Evolutionary conservation across 371 early-diverging fungal genomes (phyloP), one percentile per base, ranked within the genome.

Genomic region (Rhizopus delemar): DNA sequence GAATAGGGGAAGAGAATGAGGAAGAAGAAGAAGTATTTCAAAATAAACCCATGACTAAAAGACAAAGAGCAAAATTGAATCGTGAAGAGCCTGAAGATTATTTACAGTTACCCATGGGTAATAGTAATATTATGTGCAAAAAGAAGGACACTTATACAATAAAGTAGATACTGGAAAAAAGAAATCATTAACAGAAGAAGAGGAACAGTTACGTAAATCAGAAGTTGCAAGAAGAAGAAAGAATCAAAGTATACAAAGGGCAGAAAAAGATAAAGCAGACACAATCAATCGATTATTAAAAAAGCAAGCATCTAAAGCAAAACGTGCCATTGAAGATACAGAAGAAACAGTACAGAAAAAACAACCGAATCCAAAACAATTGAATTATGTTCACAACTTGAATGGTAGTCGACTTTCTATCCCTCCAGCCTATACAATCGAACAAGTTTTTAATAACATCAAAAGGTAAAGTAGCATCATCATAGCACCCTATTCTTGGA

Each of bases 251-350:
- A 79, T 85, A 41, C 89, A 90, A 68, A 77, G 88, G 34, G 89
- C 89, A 8, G 90, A 90, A 64, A 88, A 88, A 62, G 85, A 88
- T 50, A 89, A 90, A 65, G 80, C 81, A 71, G 90, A 90, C 49
- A 90, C 90, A 0, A 89, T 90, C 65, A 89, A 88, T 60, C 76
- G 88, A 41, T 65, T 90, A 32, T 69, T 90, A 49, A 90, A 90
- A 64, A 90, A 90, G 57, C 90, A 90, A 62, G 85, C 90, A 11
- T 82, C 84, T 29, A 90, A 90, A 59, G 84, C 86, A 31, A 82
- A 83, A 54, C 60, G 65, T 16, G 68, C 78, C 45, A 84, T 81
- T 66, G 82, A 82, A 36, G 86, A 86, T 15, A 15, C 13, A 2
- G 43, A 48, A 48, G 80, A 81, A 12, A 63, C 64, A 0, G 70